Base-by-base conservation (phyloP, 2,329 filamentous ascomycete genomes). In the Lecanicillium sp. region DNA sequence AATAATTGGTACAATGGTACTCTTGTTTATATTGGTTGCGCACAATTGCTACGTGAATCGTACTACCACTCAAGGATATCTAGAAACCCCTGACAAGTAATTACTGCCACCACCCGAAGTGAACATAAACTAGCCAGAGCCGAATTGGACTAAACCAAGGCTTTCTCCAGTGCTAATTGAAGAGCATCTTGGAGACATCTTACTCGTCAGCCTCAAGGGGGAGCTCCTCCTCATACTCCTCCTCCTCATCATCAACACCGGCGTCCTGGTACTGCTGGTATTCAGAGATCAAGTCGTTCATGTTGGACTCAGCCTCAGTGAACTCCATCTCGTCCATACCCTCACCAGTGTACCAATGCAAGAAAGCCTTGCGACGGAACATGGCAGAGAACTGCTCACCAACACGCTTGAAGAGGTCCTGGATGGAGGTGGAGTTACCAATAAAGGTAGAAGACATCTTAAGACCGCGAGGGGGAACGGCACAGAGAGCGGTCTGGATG, bases 291-390 rank as follows among this genome's bases (percentile, higher is more conserved):
- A 98, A 75, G 69, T 98, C 92, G 77, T 98, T 96, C 92, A 98
- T 96, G 79, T 98, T 98, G 72, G 86, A 94, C 83, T 98, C 92
- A 56, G 92, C 92, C 80, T 98, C 92, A 63, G 92, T 98, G 78
- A 98, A 98, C 76, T 98, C 92, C 92, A 98, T 96, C 83, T 98
- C 92, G 72, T 98, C 92, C 92, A 98, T 98, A 74, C 92, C 92
- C 80, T 98, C 92, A 63, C 89, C 89, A 80, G 92, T 98, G 75
- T 98, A 98, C 92, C 92, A 98, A 78, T 96, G 92, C 80, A 98
- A 86, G 88, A 98, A 98, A 82, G 92, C 92, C 85, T 96, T 98
- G 73, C 92, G 88, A 74, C 92, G 81, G 84, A 98, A 98, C 92
- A 98, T 98, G 65, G 89, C 92, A 72, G 84, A 89, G 81, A 98